Evolutionary conservation across 257 asterid species (phyloP).

Genomic region (Knoxia roxburghii): DNA sequence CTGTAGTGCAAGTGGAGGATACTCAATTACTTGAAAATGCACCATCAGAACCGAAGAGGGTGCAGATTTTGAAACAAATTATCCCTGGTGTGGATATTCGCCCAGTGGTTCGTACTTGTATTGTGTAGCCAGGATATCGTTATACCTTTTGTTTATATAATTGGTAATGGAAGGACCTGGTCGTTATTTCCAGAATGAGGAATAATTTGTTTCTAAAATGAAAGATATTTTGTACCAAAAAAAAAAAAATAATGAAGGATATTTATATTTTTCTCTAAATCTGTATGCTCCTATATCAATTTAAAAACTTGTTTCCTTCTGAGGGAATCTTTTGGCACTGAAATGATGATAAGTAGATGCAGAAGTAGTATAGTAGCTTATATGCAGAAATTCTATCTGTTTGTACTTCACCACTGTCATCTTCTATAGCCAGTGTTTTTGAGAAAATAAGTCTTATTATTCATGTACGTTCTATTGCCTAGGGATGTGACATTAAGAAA

Average conservation of each 20-base stretch:
- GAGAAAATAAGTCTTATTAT: neutral
- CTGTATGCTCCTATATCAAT: neutral
- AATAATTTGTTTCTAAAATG: neutral
- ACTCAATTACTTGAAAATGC: constrained; percentile 40
- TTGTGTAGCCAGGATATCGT: constrained; percentile 7
- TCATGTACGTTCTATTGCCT: constrained; percentile 17
- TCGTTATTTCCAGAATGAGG: neutral
- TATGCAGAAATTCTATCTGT: neutral
- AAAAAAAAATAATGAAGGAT: no score
- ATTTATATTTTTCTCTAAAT: no score
- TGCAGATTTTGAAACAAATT: constrained; percentile 59
- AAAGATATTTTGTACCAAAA: no score
- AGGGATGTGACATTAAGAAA: constrained; percentile 85
- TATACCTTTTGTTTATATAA: neutral
- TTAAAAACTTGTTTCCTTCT: neutral
- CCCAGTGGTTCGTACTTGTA: constrained; percentile 75
- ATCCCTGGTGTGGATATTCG: constrained; percentile 73
- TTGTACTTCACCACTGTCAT: neutral
- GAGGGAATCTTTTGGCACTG: neutral
- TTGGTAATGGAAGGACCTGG: neutral
- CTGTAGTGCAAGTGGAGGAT: constrained; percentile 95
- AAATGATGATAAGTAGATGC: neutral
- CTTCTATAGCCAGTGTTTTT: neutral
- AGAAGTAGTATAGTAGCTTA: neutral
- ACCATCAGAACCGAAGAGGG: constrained; percentile 41